Evolutionary conservation across 257 asterid species (phyloP), one percentile per base, ranked within the genome.

Genomic region (Thymus quinquecostatus): DNA sequence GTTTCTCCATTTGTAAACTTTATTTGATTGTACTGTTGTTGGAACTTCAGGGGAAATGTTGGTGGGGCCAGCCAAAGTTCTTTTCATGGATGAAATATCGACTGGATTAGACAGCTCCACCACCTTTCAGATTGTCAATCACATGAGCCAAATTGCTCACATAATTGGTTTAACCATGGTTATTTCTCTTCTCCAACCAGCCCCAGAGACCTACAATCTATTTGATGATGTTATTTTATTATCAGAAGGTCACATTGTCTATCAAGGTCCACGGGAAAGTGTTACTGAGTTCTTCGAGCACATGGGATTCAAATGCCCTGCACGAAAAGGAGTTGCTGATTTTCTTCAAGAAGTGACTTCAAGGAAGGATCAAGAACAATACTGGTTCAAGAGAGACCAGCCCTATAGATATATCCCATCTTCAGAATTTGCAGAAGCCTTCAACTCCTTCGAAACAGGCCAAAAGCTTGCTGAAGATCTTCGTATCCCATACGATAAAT

Each of bases 41-140:
- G 66, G 12, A 43, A 50, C 11, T n/a, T 30, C 73, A 85, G 90
- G 90, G 10, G 90, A 85, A 58, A 84, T 86, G 92, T 43, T 86
- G 73, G 89, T 82, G 2, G 91, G 91, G 6, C 79, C 87, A 13
- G 81, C 84, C 13, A 76, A 73, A 76, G 87, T 63, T 40, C 53
- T 82, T 33, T 68, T 75, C 54, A 85, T 85, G 89, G 89, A 85
- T 13, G 89, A 82, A 74, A 81, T 86, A 55, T 84, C 88, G 34
- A 84, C 82, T 8, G 92, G 92, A 9, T 65, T 86, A 47, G 92
- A 86, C 75, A 86, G 87, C 66, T 86, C 87, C 41, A 86, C 92
- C 45, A 84, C 89, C 6, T 86, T 80, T 27, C 87, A 86, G 60
- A 82, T 86, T 36, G 54, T 86, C 38, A 82, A 77, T 41, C 74